These are phyloP conservation scores for Cystofilobasidium bisporidii DNA, from an alignment of 768 basidiomycete species.

Conservation along the genomic window DNA sequence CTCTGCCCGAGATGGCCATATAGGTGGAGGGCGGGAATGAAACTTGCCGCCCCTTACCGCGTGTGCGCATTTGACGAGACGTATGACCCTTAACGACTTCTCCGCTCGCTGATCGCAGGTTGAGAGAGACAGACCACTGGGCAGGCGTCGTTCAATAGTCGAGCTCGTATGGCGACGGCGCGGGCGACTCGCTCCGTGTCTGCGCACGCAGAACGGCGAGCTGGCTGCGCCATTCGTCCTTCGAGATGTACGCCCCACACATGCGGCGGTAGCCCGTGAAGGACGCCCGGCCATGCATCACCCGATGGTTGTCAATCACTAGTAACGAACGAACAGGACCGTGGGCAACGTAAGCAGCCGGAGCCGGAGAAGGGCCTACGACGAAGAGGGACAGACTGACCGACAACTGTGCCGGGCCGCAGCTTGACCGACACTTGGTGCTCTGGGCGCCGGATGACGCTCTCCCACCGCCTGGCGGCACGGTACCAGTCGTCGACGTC, in stretches of 20 bases:
- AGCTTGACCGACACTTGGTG: conserved; percentile 89
- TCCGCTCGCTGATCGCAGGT: too few species aligned
- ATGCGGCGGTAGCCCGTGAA: conserved; percentile 74
- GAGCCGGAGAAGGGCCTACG: not conserved
- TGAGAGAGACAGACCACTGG: not conserved
- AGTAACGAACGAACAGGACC: not conserved
- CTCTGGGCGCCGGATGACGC: conserved; percentile 62
- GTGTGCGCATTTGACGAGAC: too few species aligned
- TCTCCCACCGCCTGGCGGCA: conserved; percentile 69
- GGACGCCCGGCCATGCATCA: conserved; percentile 16
- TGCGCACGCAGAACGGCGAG: conserved; percentile 8
- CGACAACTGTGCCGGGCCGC: conserved; percentile 72
- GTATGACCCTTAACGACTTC: too few species aligned
- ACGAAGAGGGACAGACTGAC: conserved; percentile 42
- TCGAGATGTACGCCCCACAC: conserved; percentile 90
- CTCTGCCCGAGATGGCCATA: too few species aligned
- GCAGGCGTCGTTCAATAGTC: not conserved
- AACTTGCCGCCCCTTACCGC: too few species aligned
- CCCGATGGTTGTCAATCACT: conserved; percentile 28
- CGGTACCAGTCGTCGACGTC: conserved; percentile 77
- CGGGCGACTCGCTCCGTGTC: not conserved
- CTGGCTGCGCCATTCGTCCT: conserved; percentile 57
- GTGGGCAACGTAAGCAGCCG: too few species aligned
- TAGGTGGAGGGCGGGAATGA: too few species aligned
- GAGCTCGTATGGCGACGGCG: not conserved